Base-by-base conservation (phyloP, 305 asterid genomes). In the Fraxinus ornus region DNA sequence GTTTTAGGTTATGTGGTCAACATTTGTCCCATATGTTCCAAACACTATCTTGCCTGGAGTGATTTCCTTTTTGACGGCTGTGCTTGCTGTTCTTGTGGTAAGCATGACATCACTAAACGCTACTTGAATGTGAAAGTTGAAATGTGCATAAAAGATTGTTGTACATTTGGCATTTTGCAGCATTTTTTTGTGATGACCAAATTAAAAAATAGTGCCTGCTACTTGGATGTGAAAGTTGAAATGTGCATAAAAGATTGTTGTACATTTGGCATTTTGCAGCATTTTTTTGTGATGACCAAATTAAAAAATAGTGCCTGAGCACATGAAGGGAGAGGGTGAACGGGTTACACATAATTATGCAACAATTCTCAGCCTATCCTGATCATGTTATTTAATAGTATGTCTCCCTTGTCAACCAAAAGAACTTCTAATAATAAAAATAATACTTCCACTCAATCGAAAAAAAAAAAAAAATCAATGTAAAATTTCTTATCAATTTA, bases 1-100 rank as follows among this genome's bases (percentile, higher is more conserved):
- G 17, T 62, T 24, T 66, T 91, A 97, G 98, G 98, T 97, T 85
- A 97, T 94, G 97, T 97, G 99, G 98, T 97, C 99, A 49, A 97
- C 99, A 33, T 94, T 97, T 84, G 84, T 97, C 86, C 98, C 99
- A 1, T 93, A 87, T 79, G 91, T 97, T 81, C 99, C 98, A 52
- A 93, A 92, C 82, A 89, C 93, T 79, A 79, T 93, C 86, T 85
- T 97, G 89, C 98, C 99, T 4, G 97, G 97, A 77, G 86, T 88
- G 6, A 79, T 89, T 76, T 86, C 96, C 80, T 96, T 93, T 74
- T 75, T 81, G 41, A 55, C 87, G 77, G 92, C 98, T 12, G 35
- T 92, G 80, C 49, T 86, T 24, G 89, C 95, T 66, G 92, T 94
- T 79, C 15, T 94, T 82, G 85, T 92, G 99, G 99, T 97, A 87